Percentiles rank a stretch among this genome's conserved stretches.
Evolutionary conservation across 371 early-diverging fungal species (phyloP).

Genomic region (Mortierella sp.): DNA sequence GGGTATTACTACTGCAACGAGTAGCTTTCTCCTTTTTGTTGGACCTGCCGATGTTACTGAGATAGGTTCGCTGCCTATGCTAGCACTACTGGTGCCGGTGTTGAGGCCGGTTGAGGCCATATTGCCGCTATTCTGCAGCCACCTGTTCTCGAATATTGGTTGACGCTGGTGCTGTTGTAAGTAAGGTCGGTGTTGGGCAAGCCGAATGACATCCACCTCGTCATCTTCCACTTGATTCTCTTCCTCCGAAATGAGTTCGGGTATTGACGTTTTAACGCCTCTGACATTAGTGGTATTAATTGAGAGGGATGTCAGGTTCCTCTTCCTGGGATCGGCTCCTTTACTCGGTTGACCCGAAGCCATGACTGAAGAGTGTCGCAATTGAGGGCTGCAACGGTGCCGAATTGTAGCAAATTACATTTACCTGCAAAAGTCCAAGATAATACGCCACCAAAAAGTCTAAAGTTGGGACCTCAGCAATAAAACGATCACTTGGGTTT

Average conservation of each 20-base stretch:
- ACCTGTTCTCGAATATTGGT: too few species aligned
- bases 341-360: background rate
- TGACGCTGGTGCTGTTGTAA: background rate
- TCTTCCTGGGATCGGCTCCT: background rate
- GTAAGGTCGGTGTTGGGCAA: slow-evolving; percentile 14
- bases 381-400: background rate
- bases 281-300: background rate
- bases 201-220: slow-evolving; percentile 11
- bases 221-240: slow-evolving; percentile 9
- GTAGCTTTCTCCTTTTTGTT: slow-evolving; percentile 5
- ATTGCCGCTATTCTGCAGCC: background rate
- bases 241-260: slow-evolving; percentile 19
- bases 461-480: too few species aligned
- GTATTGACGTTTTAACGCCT: slow-evolving; percentile 3
- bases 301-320: background rate
- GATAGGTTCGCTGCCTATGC: background rate
- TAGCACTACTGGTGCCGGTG: background rate
- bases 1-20: slow-evolving; percentile 8
- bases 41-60: background rate
- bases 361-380: background rate
- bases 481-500: too few species aligned
- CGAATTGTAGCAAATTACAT: too few species aligned
- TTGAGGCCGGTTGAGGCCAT: background rate
- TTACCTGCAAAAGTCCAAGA: too few species aligned
- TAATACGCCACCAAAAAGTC: background rate